phyloP scores from a whole-genome alignment of 139 green algal species.

The Pleodorina starrii region DNA sequence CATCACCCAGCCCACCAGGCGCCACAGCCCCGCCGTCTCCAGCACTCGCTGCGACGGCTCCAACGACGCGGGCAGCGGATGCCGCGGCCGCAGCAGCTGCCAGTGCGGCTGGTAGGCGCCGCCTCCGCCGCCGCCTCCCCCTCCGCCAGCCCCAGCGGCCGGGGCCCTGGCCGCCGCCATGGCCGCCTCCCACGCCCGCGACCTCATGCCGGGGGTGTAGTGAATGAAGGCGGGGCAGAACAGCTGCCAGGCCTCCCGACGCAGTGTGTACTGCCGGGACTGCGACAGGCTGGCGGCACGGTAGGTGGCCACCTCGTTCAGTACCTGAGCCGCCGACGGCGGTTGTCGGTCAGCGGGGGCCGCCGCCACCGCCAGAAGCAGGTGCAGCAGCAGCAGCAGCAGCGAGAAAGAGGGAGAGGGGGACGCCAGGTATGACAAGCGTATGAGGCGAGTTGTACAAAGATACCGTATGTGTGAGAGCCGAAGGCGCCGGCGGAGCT shows the following conservation, averaged over 20 bases:
- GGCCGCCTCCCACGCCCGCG: conserved; percentile 12
- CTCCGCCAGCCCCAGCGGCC: background rate
- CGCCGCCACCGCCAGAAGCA: too few relatives aligned
- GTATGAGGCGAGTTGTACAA: too few relatives aligned
- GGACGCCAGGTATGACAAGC: too few relatives aligned
- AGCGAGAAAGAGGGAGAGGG: too few relatives aligned
- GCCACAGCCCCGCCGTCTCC: background rate
- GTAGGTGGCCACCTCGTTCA: conserved; percentile 37
- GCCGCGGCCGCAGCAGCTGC: conserved; percentile 42
- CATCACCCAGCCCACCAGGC: conserved; percentile 28
- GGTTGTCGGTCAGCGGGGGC: too few relatives aligned
- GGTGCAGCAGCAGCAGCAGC: too few relatives aligned
- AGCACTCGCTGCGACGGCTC: conserved; percentile 34
- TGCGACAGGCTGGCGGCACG: conserved; percentile 7
- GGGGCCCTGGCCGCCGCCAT: background rate
- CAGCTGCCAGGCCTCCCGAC: conserved; percentile 17
- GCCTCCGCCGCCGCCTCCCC: background rate
- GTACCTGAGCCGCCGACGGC: too few relatives aligned
- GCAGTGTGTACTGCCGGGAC: background rate
- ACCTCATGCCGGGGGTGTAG: conserved; percentile 31
- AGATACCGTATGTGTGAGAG: too few relatives aligned
- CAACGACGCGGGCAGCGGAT: conserved; percentile 17
- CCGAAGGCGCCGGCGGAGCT: too few relatives aligned
- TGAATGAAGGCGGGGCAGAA: conserved; percentile 38
- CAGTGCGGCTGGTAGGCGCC: conserved; percentile 20